Percentiles rank a stretch among this genome's conserved stretches.
phyloP scores from a whole-genome alignment of 192 early-diverging fungal genomes.

The Gryganskiella cystojenkinii region DNA sequence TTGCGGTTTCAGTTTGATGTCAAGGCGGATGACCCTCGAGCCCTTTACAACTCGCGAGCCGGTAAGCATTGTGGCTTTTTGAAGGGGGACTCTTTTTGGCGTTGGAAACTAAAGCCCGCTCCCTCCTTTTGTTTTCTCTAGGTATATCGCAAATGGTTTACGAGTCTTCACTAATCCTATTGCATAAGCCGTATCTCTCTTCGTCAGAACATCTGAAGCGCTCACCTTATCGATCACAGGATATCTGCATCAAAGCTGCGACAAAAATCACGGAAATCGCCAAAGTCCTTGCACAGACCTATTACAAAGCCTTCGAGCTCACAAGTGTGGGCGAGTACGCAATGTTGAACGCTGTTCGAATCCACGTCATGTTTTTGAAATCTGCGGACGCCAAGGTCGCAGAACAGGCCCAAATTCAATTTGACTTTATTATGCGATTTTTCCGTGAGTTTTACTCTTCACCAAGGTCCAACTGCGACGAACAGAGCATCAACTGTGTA shows the following conservation, averaged over 20 bases:
- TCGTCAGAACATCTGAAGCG: conserved; percentile 48
- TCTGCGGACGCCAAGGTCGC: conserved; percentile 37
- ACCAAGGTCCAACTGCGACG: conserved; percentile 31
- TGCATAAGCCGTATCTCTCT: conserved; percentile 44
- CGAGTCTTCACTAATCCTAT: conserved; percentile 41
- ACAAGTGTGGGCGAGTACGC: conserved; percentile 45
- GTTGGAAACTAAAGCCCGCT: too few species aligned
- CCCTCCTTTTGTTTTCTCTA: neutral
- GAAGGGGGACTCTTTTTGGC: neutral
- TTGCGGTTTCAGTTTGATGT: conserved; percentile 39
- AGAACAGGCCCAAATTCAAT: conserved; percentile 29
- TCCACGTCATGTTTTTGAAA: conserved; percentile 51
- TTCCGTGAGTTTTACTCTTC: conserved; percentile 52
- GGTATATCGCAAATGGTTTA: conserved; percentile 48
- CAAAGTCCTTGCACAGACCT: conserved; percentile 38
- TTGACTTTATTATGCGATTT: conserved; percentile 49
- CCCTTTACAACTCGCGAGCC: conserved; percentile 41
- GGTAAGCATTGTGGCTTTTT: conserved; percentile 18
- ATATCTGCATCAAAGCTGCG: conserved; percentile 50
- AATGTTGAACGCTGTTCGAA: conserved; percentile 44
- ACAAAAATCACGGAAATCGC: conserved; percentile 52
- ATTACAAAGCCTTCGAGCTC: conserved; percentile 28
- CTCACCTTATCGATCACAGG: conserved; percentile 49
- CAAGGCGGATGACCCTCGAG: conserved; percentile 36
- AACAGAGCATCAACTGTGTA: conserved; percentile 47